phyloP scores from a whole-genome alignment of 2,329 filamentous ascomycete species.

The Periconia digitata region DNA sequence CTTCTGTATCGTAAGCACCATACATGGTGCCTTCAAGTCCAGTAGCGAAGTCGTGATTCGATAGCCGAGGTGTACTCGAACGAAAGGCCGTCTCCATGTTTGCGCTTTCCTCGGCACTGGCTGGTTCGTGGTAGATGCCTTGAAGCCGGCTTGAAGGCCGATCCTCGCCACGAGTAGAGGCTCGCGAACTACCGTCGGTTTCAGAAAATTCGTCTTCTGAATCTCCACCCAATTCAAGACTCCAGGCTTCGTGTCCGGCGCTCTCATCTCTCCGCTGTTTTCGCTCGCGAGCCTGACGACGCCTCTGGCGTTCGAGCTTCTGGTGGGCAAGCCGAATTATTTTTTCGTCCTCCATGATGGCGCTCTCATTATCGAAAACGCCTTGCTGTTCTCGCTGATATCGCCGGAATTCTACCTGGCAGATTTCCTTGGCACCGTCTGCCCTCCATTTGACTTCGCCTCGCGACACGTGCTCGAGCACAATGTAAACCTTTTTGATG shows the following conservation, averaged over 20 bases:
- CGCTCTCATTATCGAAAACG: constrained; percentile 46
- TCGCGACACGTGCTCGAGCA: constrained; percentile 90
- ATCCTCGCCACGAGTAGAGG: constrained; percentile 24
- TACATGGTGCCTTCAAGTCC: constrained; percentile 78
- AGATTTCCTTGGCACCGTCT: constrained; percentile 81
- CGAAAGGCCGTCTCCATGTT: constrained; percentile 42
- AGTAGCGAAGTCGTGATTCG: constrained; percentile 30
- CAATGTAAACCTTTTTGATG: constrained; percentile 96
- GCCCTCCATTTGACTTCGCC: constrained; percentile 95
- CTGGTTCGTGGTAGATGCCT: constrained; percentile 22
- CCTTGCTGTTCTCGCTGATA: constrained; percentile 70
- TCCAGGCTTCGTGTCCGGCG: constrained; percentile 70
- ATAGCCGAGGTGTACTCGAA: constrained; percentile 20
- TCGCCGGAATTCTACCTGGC: constrained; percentile 77
- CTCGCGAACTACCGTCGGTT: constrained; percentile 26
- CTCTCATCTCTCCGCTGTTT: constrained; percentile 31
- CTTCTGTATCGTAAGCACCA: constrained; percentile 65
- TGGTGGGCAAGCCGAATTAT: constrained; percentile 40
- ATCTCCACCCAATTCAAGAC: constrained; percentile 74
- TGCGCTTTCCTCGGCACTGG: constrained; percentile 19
- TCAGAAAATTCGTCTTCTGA: constrained; percentile 53
- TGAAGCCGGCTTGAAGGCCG: constrained; percentile 20
- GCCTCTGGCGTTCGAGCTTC: constrained; percentile 48
- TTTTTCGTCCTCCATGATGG: constrained; percentile 47
- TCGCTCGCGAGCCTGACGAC: constrained; percentile 41